Percentiles rank a stretch among this genome's conserved stretches.
Evolutionary conservation across 1,284 basidiomycete species (phyloP).

Genomic region (Ganoderma sp.): DNA sequence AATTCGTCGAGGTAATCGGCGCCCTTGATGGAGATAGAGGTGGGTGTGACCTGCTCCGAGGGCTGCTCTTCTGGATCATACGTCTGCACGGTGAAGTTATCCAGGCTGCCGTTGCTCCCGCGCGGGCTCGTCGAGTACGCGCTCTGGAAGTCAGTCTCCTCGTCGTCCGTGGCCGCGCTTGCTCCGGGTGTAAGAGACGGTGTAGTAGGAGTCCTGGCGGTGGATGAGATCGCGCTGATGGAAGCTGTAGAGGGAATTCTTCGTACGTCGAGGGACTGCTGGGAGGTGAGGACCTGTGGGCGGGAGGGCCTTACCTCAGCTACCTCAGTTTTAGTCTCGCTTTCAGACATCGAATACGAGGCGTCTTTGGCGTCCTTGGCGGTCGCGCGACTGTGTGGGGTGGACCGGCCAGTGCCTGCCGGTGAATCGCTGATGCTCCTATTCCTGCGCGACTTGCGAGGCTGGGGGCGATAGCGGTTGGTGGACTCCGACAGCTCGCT

Average conservation of each 20-base stretch:
- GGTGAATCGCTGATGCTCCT: conserved; percentile 31
- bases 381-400: conserved; percentile 28
- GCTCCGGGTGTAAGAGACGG: conserved; percentile 50
- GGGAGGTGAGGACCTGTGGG: conserved; percentile 24
- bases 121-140: conserved; percentile 79
- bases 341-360: conserved; percentile 23
- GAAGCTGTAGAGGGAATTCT: conserved; percentile 44
- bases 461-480: conserved; percentile 30
- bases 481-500: conserved; percentile 48
- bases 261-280: conserved; percentile 38
- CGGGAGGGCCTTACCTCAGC: conserved; percentile 24
- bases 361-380: conserved; percentile 12
- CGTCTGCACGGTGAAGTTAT: conserved; percentile 31
- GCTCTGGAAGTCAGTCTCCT: conserved; percentile 84
- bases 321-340: conserved; percentile 29
- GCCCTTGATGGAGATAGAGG: conserved; percentile 29
- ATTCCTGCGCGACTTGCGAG: conserved; percentile 28
- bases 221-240: conserved; percentile 40
- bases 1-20: conserved; percentile 36
- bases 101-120: conserved; percentile 54
- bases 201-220: conserved; percentile 45
- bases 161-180: conserved; percentile 69
- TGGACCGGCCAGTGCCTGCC: conserved; percentile 29
- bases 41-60: conserved; percentile 38
- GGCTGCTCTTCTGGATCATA: conserved; percentile 28